These are phyloP conservation scores for Colletotrichum acutatum DNA, from an alignment of 2,329 filamentous ascomycete species.

Conservation along the genomic window DNA sequence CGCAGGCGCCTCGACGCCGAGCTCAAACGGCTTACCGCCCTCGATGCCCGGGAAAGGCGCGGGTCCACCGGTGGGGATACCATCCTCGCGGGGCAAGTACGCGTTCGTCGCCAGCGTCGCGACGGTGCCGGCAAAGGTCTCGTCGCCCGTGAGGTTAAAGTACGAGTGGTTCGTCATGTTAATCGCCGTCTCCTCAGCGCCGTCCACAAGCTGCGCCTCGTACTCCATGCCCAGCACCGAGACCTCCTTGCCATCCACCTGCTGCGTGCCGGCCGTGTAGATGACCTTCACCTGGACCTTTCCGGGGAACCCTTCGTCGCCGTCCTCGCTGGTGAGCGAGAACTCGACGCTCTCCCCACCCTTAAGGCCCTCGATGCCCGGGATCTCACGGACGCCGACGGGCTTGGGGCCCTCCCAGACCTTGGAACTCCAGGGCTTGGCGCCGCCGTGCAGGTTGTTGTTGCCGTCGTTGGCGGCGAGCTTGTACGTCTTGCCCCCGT, in stretches of 20 bases:
- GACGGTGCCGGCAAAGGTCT: slow-evolving; percentile 64
- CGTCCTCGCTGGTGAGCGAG: slow-evolving; percentile 76
- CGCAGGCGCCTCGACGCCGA: slow-evolving; percentile 77
- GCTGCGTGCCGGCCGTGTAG: slow-evolving; percentile 81
- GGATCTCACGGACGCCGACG: slow-evolving; percentile 61
- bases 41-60: slow-evolving; percentile 72
- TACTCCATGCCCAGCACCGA: slow-evolving; percentile 88
- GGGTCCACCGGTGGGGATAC: slow-evolving; percentile 79
- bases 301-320: slow-evolving; percentile 91
- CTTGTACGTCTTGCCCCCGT: slow-evolving; percentile 72
- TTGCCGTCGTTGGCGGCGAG: slow-evolving; percentile 81
- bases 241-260: slow-evolving; percentile 69
- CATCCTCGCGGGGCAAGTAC: slow-evolving; percentile 80
- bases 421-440: slow-evolving; percentile 83
- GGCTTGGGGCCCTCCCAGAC: slow-evolving; percentile 78
- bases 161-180: slow-evolving; percentile 97
- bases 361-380: slow-evolving; percentile 61
- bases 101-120: slow-evolving; percentile 74
- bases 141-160: slow-evolving; percentile 70
- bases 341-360: slow-evolving; percentile 77
- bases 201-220: slow-evolving; percentile 79
- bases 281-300: slow-evolving; percentile 81
- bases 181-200: slow-evolving; percentile 88
- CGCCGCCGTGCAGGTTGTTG: slow-evolving; percentile 81
- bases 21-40: slow-evolving; percentile 74